phyloP scores from a whole-genome alignment of 2,329 filamentous ascomycete genomes.

The Fusarium temperatum region DNA sequence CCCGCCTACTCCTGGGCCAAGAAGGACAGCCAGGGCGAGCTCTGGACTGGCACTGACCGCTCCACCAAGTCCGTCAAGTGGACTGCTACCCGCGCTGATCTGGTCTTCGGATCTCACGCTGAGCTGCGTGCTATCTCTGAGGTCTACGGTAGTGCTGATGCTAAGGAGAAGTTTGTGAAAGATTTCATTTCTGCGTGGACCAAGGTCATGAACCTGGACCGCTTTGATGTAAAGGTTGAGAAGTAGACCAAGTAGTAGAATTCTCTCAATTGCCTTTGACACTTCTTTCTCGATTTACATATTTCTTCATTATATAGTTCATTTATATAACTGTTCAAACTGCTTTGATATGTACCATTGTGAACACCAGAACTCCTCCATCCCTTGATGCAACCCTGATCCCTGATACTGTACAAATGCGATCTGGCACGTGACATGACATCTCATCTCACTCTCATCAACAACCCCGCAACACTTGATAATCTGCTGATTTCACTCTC shows the following conservation, averaged over 20 bases:
- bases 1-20: constrained; percentile 68
- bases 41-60: constrained; percentile 71
- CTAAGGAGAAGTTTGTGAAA: constrained; percentile 70
- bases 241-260: background rate
- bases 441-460: background rate
- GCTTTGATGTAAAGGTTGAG: constrained; percentile 62
- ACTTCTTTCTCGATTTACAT: background rate
- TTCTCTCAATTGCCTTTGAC: background rate
- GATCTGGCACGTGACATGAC: too few species aligned
- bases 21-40: constrained; percentile 57
- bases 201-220: constrained; percentile 79
- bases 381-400: too few species aligned
- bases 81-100: constrained; percentile 73
- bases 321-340: background rate
- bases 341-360: fast-evolving
- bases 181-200: constrained; percentile 78
- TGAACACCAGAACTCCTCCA: background rate
- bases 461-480: background rate
- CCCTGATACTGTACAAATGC: too few species aligned
- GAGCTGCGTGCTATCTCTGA: constrained; percentile 77
- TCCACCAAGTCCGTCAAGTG: constrained; percentile 73
- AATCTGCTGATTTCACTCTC: background rate
- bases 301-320: background rate
- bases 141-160: constrained; percentile 71
- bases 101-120: constrained; percentile 77